Conservation (phyloP, 345 rosid species). For the Salix suchowensis region DNA sequence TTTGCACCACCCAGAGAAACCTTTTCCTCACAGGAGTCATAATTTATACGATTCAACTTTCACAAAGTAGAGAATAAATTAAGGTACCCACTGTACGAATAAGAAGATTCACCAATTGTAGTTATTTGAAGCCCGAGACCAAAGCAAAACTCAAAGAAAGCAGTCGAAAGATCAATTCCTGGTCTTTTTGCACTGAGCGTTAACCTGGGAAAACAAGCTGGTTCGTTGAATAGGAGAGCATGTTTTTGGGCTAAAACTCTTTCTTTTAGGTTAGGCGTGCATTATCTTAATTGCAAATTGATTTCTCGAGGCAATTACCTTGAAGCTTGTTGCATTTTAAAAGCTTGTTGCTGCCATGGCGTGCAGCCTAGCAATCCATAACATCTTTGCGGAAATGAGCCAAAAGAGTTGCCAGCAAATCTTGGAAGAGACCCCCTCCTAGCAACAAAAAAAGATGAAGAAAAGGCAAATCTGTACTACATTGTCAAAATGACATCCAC, state of each 20-base stretch:
- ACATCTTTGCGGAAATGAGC: background rate
- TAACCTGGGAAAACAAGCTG: background rate
- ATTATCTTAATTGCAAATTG: background rate
- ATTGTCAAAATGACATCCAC: background rate
- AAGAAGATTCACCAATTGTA: background rate
- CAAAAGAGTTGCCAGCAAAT: too few species aligned
- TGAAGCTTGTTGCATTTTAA: background rate
- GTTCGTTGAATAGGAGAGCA: background rate
- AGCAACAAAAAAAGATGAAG: background rate
- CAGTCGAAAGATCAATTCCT: background rate
- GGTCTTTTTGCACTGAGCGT: background rate
- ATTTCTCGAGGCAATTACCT: background rate
- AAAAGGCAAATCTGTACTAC: background rate
- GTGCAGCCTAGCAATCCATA: background rate
- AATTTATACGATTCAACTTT: background rate
- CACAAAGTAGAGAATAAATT: background rate
- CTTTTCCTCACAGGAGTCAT: background rate
- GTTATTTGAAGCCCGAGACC: background rate
- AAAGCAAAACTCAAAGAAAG: background rate
- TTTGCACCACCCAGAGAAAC: background rate
- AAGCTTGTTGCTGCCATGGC: background rate
- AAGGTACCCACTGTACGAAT: background rate
- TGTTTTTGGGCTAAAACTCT: background rate
- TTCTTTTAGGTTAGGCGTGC: background rate
- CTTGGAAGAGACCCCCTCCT: background rate